Evolutionary conservation across 768 basidiomycete genomes (phyloP), one percentile per base, ranked within the genome.

Genomic region (Pilatotrama ljubarskyi): DNA sequence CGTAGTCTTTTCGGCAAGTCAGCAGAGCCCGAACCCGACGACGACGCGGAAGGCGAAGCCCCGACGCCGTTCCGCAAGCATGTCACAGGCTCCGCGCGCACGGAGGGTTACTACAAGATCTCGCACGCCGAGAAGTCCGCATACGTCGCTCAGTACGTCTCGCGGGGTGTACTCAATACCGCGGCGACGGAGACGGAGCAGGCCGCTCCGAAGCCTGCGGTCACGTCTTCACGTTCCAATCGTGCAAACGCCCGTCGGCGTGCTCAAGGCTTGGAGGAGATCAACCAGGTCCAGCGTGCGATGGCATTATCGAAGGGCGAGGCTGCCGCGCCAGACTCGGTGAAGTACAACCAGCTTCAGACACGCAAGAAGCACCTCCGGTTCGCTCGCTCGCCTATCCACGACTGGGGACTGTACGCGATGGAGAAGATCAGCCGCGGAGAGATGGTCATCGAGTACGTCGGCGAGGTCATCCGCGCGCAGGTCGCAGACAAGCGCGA

Each of bases 371-470:
- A 99, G 77, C 95, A 96, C 68, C 82, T 99, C 36, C 87, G 93
- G 35, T 99, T 99, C 68, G 91, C 93, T 4, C 81, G 94, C 41
- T 95, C 92, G 24, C 94, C 95, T 17, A 99, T 99, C 59, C 96
- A 99, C 70, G 95, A 96, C 67, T 99, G 96, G 91, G 97, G 97
- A 4, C 72, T 99, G 69, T 99, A 98, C 72, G 95, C 97, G 29
- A 91, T 97, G 91, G 97, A 99, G 78, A 84, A 85, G 69, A 98
- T 99, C 65, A 85, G 90, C 6, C 78, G 84, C 37, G 94, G 94
- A 4, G 97, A 99, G 77, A 98, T 99, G 95, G 96, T 99, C 29
- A 98, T 98, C 74, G 97, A 99, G 77, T 99, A 99, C 69, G 97
- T 99, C 7, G 97, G 97, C 18, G 97, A 99, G 80, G 83, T 98